phyloP scores from a whole-genome alignment of 2,329 filamentous ascomycete genomes.

The Colletotrichum sp. region DNA sequence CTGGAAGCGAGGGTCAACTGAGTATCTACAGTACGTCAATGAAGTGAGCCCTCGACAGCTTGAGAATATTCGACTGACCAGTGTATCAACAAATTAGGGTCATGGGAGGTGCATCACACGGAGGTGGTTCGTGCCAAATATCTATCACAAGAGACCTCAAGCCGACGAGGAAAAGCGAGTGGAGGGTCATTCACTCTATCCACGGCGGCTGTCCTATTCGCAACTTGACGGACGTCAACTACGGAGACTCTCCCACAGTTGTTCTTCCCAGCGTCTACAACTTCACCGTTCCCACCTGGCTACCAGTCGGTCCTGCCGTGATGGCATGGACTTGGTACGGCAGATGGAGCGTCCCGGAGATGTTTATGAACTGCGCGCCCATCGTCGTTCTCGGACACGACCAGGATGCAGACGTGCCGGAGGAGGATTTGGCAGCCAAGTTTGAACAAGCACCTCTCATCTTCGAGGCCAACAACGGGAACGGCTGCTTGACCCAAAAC shows the following conservation, averaged over 20 bases:
- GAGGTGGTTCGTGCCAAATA: neutral
- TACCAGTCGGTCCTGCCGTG: neutral
- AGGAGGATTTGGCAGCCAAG: neutral
- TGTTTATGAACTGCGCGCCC: neutral
- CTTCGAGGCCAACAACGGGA: neutral
- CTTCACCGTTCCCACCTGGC: neutral
- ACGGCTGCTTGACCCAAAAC: neutral
- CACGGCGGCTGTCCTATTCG: neutral
- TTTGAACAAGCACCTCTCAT: neutral
- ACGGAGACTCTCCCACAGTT: neutral
- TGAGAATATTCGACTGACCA: neutral
- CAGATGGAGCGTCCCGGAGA: neutral
- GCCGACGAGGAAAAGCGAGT: neutral
- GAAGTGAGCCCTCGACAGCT: rapidly evolving
- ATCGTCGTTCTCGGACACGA: neutral
- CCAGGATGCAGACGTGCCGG: neutral
- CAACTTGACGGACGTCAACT: neutral
- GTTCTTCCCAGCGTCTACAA: neutral
- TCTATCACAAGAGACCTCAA: neutral
- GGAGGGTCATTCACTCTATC: neutral
- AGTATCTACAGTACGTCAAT: neutral
- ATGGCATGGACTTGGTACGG: constrained; percentile 2
- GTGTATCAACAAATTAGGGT: neutral
- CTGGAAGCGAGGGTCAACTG: neutral
- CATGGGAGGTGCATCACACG: neutral